Base-by-base conservation (phyloP, 306 rosid species). In the Pueraria montana region DNA sequence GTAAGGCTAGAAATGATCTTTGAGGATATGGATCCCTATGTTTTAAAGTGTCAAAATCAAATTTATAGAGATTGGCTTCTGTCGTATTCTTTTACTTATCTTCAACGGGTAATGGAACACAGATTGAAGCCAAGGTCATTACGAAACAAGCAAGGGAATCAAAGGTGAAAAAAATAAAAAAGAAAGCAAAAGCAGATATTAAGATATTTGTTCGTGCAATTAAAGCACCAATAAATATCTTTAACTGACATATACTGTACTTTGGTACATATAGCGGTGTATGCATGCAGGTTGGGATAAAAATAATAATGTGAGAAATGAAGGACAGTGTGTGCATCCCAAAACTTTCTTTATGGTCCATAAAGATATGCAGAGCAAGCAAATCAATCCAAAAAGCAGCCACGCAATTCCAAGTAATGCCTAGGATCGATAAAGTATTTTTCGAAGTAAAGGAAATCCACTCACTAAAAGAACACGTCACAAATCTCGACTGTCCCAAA, bases 341-440 rank as follows among this genome's bases (percentile, higher is more conserved):
- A 17, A 50, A 50, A 50, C 56, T 50, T 50, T 50, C 24, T 52
- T 17, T 52, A 52, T n/a, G 56, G 20, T 49, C 20, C 21, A 49
- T 49, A 13, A 46, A 46, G 55, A 18, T 52, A 52, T 4, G 58
- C 58, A 17, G 20, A 16, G 58, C 9, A 50, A 50, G 21, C 58
- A 50, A 16, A 17, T 50, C 24, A 17, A 17, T n/a, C 59, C 59
- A 50, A 52, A 52, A 67, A 62, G 80, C 5, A 56, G 82, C 55
- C 65, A 73, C 73, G 66, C 72, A 72, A 86, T 78, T 65, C 74
- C n/a, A 77, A 55, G 79, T 13, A 40, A 67, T 68, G 77, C 84
- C 78, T 82, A 66, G 84, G 89, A 82, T 86, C 86, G 46, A n/a
- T n/a, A n/a, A n/a, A 46, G 81, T 70, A 53, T 42, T 81, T 81